Evolutionary conservation across 2,329 filamentous ascomycete species (phyloP), one percentile per base, ranked within the genome.

Genomic region (Claviceps humidiphila): DNA sequence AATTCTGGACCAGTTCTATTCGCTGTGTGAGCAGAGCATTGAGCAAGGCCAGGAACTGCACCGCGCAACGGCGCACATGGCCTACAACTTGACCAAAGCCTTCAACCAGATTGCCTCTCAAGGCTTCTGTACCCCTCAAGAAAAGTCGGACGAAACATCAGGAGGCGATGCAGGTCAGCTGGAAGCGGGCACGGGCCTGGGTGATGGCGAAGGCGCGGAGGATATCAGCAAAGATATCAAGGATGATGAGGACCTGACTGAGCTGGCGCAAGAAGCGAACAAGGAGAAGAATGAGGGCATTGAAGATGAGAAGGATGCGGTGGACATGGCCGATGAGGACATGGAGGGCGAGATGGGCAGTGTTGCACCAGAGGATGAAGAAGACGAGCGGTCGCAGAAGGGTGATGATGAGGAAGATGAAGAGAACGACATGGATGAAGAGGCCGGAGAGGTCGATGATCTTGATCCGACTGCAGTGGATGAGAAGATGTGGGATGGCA

Each of bases 401-500:
- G 78, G 78, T 1, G 78, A 78, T 42, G 78, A 84, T 50, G 74
- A 84, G 9, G 79, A 81, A 37, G 77, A 86, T 26, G 78, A 82
- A 44, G 78, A 82, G 37, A 73, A 84, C n/a, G 84, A 88, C 9
- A 84, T 94, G 64, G 89, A 96, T 58, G 90, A 95, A 60, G 89
- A 97, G 67, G 80, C 86, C 5, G 93, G 90, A 1, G 86, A 89
- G 61, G 89, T 97, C 11, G 88, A 96, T 69, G 89, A 95, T 61
- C 74, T 95, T 43, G 91, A 95, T 59, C 85, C 89, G 13, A 86
- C 82, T 16, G 87, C 91, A 20, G 86, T 97, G 1, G 94, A 98
- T 64, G 94, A 98, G 71, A 98, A 97, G 74, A 89, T 97, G 79
- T 98, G 93, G 93, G 90, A 98, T 67, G 90, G 89, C 41, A 82